These are phyloP conservation scores for Saccharomycopsis malanga DNA, from an alignment of 805 yeast species.

Conservation along the genomic window DNA sequence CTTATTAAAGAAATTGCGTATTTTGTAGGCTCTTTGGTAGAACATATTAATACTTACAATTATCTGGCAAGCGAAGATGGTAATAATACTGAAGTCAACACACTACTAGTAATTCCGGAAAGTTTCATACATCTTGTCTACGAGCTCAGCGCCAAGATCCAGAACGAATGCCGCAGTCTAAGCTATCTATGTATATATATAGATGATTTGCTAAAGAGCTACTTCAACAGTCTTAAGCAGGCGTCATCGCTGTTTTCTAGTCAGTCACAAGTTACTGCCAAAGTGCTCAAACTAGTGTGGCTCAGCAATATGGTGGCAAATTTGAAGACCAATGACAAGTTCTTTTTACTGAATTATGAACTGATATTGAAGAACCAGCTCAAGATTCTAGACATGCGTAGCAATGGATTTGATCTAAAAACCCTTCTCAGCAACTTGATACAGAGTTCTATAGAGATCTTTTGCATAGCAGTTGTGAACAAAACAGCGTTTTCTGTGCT, in stretches of 20 bases:
- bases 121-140: conserved; percentile 6
- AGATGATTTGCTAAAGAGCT: conserved; percentile 1
- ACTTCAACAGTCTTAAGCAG: background rate
- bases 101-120: conserved; percentile 5
- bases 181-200: background rate
- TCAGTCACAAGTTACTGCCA: background rate
- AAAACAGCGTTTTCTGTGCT: conserved; percentile 2
- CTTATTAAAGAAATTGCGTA: conserved; percentile 2
- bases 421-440: conserved; percentile 8
- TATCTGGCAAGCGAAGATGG: background rate
- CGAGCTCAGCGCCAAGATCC: conserved; percentile 5
- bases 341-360: conserved; percentile 6
- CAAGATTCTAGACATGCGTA: conserved; percentile 4
- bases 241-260: background rate
- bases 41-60: background rate
- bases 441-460: conserved; percentile 10
- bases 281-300: conserved; percentile 14
- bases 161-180: background rate
- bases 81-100: background rate
- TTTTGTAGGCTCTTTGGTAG: conserved; percentile 5
- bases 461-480: conserved; percentile 9
- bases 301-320: conserved; percentile 9
- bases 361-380: conserved; percentile 11
- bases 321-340: conserved; percentile 1
- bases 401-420: conserved; percentile 7